Evolutionary conservation across 352 stramenopile genomes (phyloP).

Genomic region (Phytophthora pluvialis): DNA sequence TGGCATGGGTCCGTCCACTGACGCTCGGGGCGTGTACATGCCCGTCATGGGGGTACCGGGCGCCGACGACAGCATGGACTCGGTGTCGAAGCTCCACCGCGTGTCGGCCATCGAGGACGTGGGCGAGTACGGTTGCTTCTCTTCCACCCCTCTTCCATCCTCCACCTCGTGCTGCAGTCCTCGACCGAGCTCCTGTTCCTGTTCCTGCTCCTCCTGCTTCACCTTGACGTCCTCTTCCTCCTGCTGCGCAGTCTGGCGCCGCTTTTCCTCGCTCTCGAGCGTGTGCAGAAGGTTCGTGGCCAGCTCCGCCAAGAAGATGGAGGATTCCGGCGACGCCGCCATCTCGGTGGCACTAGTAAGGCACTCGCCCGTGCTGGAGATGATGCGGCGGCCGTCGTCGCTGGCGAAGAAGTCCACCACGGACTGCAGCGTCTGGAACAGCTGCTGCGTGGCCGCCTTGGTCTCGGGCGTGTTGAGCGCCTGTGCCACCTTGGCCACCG

Average conservation of each 20-base stretch:
- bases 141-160: constrained; percentile 12
- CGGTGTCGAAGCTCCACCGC: constrained; percentile 58
- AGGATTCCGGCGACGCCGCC: constrained; percentile 68
- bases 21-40: constrained; percentile 24
- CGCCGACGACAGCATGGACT: constrained; percentile 52
- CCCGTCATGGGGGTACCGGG: constrained; percentile 35
- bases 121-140: constrained; percentile 42
- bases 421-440: constrained; percentile 70
- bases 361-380: constrained; percentile 62
- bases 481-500: constrained; percentile 66
- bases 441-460: constrained; percentile 64
- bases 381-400: constrained; percentile 56
- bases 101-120: constrained; percentile 60
- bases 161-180: constrained; percentile 16
- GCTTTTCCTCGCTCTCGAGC: constrained; percentile 60
- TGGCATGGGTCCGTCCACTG: constrained; percentile 14
- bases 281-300: constrained; percentile 79
- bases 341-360: constrained; percentile 58
- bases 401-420: constrained; percentile 81
- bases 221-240: constrained; percentile 9
- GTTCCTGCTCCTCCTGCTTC: constrained; percentile 11
- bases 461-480: constrained; percentile 78
- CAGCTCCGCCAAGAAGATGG: constrained; percentile 78
- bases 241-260: constrained; percentile 28
- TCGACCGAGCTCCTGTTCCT: constrained; percentile 26